A percentile compares a stretch with the other conserved stretches of the same genome.
phyloP scores from a whole-genome alignment of 345 rosid species.

The Anastatica hierochuntica region DNA sequence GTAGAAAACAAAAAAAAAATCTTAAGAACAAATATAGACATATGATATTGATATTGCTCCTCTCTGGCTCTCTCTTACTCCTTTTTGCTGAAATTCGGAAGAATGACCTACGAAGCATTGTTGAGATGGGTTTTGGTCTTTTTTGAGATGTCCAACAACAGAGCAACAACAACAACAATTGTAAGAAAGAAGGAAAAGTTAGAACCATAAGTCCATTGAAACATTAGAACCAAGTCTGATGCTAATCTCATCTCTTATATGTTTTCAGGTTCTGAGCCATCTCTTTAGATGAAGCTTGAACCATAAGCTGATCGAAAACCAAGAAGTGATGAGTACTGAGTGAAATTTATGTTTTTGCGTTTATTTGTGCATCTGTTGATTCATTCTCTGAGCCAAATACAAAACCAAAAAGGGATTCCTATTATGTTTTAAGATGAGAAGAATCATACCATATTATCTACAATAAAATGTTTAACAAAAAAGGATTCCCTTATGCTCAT shows the following conservation, averaged over 20 bases:
- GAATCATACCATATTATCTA: background rate
- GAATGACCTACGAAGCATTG: conserved; percentile 70
- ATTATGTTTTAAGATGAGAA: conserved; percentile 15
- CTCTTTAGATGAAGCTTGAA: conserved; percentile 31
- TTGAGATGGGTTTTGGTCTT: conserved; percentile 87
- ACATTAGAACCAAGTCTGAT: background rate
- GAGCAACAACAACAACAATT: conserved; percentile 33
- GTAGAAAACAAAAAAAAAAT: too few species aligned
- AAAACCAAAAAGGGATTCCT: background rate
- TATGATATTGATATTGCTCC: too few species aligned
- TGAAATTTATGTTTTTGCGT: conserved; percentile 13
- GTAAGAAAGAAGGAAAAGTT: too few species aligned
- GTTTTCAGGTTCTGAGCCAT: conserved; percentile 31
- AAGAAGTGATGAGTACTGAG: conserved; percentile 26
- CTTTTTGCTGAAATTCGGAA: conserved; percentile 30
- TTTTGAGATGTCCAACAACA: conserved; percentile 43
- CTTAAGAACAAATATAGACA: too few species aligned
- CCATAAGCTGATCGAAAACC: conserved; percentile 20
- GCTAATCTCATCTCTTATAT: background rate
- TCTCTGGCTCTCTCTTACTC: too few species aligned
- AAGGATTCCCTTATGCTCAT: conserved; percentile 63
- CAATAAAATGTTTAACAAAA: background rate
- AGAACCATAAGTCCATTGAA: background rate
- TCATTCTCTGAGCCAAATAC: conserved; percentile 2
- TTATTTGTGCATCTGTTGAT: conserved; percentile 27